Evolutionary conservation across 331 rosid species (phyloP), one percentile per base, ranked within the genome.

Genomic region (Saraca asoca): DNA sequence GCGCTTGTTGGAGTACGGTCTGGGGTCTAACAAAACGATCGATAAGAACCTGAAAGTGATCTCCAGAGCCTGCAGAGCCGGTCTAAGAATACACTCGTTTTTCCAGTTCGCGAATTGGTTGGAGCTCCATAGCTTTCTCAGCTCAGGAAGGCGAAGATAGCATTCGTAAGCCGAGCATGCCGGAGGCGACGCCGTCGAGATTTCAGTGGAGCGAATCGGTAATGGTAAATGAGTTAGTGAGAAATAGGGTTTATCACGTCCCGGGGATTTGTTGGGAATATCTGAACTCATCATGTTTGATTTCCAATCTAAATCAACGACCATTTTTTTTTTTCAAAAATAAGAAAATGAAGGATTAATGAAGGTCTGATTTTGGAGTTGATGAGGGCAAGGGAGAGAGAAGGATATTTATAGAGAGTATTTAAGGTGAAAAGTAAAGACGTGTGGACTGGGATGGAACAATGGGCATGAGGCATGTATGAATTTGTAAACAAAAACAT

Each of bases 231-330:
- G 31, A 5, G 94, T 86, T 1, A 72, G 65, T 7, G 77, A 71
- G 44, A 69, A 18, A 15, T 65, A 72, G 54, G 81, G 82, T 12
- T 82, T 72, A 49, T 64, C 80, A 5, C 85, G 75, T 35, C 85
- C 87, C 0, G 95, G 81, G 10, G 92, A 80, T 64, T 85, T 90
- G 31, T 59, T 61, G 0, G 87, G 66, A 42, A 88, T 55, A 31
- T 85, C 83, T 6, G 95, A 68, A 19, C 76, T 76, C 6, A 77
- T 77, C 80, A 84, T 84, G 51, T 89, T 85, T 13, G 90, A 69
- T 63, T 80, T 83, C 86, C 96, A 82, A 41, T 82, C 90, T 33
- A 90, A 61, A 82, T 90, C 94, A 39, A 87, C 87, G 95, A 93
- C 31, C 31, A 24, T 24, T 24, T 24, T 24, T 24, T 24, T 3